A percentile compares a stretch with the other conserved stretches of the same genome.
These are phyloP conservation scores for Exophiala spinifera DNA, from an alignment of 2,329 filamentous ascomycete species.

Conservation along the genomic window DNA sequence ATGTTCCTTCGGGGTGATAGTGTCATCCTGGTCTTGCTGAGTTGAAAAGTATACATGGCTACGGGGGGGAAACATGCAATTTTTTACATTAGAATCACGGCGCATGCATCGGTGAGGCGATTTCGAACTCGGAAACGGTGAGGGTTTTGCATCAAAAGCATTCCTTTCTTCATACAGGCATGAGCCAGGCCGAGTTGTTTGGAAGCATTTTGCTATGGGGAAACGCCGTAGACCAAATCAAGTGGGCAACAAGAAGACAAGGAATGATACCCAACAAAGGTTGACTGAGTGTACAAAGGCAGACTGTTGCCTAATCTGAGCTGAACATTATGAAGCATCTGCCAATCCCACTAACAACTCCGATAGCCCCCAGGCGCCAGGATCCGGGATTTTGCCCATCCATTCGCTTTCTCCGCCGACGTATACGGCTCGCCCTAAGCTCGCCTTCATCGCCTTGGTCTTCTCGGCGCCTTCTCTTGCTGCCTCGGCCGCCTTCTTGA, in stretches of 20 bases:
- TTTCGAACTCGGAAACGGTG: no score
- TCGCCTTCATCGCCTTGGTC: slow-evolving; percentile 90
- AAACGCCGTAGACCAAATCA: no score
- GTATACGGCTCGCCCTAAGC: slow-evolving; percentile 78
- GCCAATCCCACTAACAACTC: slow-evolving; percentile 79
- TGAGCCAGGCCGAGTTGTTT: no score
- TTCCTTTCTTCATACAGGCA: no score
- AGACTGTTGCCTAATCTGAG: neutral
- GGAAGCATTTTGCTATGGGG: no score
- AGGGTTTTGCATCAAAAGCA: no score
- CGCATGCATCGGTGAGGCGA: no score
- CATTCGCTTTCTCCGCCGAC: slow-evolving; percentile 64
- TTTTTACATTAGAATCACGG: no score
- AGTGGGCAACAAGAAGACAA: no score
- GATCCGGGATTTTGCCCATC: slow-evolving; percentile 72
- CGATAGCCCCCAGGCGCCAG: slow-evolving; percentile 73
- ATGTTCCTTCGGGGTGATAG: slow-evolving; percentile 90
- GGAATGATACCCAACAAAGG: slow-evolving; percentile 5
- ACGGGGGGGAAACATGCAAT: no score
- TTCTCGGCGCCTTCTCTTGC: slow-evolving; percentile 72
- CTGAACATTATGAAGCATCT: slow-evolving; percentile 38
- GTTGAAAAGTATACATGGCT: slow-evolving; percentile 47
- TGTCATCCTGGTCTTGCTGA: slow-evolving; percentile 81
- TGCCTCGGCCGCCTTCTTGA: slow-evolving; percentile 71
- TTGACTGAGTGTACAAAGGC: neutral